Base-by-base conservation (phyloP, 176 grass and related monocot genomes). In the Cenchrus fungigraminus region DNA sequence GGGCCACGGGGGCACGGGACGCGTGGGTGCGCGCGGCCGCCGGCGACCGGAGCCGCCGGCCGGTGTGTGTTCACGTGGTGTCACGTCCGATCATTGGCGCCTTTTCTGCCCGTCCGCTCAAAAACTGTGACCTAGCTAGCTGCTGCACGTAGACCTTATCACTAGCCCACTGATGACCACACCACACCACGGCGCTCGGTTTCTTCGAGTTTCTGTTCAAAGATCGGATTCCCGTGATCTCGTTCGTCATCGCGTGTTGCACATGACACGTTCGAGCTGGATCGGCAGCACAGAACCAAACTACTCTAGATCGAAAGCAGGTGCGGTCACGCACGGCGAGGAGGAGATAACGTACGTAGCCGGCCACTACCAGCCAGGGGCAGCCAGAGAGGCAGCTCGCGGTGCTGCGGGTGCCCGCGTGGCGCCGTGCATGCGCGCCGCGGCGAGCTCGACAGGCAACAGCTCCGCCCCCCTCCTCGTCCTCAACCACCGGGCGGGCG, bases 351-450 rank as follows among this genome's bases (percentile, higher is more conserved):
- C 34, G 57, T 64, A 52, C 32, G 57, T 65, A 46, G 15, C 82
- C 59, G 12, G 78, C 50, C 68, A 28, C 37, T 40, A 4, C 37
- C 4, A 40, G 25, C 25, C 25, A 25, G 25, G 3, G 37, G 43
- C 68, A 32, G 16, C 49, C 86, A 43, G 13, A 31, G 56, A 8
- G 57, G 19, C 82, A 40, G 31, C 54, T 49, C 66, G 63, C 17
- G 12, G 16, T 9, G 14, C 13, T 9, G 77, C 61, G 78, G 17
- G 47, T 5, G 66, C 60, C 3, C 5, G 53, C 71, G 79, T 70
- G 79, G 63, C 73, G 44, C 47, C 31, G 54, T 85, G 88, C 88
- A 64, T 86, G 88, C 77, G 71, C 71, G 32, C 71, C 71, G 32
- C 71, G 82, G 58, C 43, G 82, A 22, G 15, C 13, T 2, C 6